Evolutionary conservation across 208 protist genomes (phyloP).

Genomic region (Trypanosoma brucei): DNA sequence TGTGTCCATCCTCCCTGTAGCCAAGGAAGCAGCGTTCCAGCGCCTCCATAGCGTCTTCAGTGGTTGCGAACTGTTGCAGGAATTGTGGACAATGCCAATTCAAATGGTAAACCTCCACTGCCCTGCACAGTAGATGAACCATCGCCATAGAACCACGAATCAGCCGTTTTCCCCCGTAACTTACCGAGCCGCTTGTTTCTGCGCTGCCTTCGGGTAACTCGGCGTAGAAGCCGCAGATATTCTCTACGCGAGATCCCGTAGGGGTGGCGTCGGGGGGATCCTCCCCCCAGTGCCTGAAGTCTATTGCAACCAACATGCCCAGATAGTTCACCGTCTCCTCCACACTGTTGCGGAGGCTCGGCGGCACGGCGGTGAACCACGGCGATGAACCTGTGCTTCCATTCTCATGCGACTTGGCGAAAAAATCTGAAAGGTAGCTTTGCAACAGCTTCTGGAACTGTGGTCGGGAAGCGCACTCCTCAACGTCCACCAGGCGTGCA

Average conservation of each 20-base stretch:
- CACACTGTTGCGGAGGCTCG: conserved; percentile 23
- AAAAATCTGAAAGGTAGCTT: conserved; percentile 8
- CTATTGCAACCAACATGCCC: conserved; percentile 75
- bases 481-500: conserved; percentile 1
- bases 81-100: conserved; percentile 61
- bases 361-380: conserved; percentile 64
- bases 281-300: conserved; percentile 83
- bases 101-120: conserved; percentile 49
- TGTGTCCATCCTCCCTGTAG: conserved; percentile 38
- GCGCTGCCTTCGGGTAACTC: not conserved
- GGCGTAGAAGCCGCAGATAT: conserved; percentile 56
- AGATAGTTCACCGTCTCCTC: conserved; percentile 62
- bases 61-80: conserved; percentile 32
- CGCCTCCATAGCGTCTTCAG: conserved; percentile 28
- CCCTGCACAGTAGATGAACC: conserved; percentile 57
- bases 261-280: not conserved
- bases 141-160: conserved; percentile 78
- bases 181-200: conserved; percentile 2
- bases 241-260: conserved; percentile 36
- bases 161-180: conserved; percentile 8
- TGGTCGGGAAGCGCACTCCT: not conserved
- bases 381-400: conserved; percentile 7
- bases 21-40: conserved; percentile 59
- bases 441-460: conserved; percentile 5
- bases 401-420: not conserved